These are phyloP conservation scores for Isoetes taiwanensis DNA, from an alignment of 75 land plant genomes.

Conservation along the genomic window DNA sequence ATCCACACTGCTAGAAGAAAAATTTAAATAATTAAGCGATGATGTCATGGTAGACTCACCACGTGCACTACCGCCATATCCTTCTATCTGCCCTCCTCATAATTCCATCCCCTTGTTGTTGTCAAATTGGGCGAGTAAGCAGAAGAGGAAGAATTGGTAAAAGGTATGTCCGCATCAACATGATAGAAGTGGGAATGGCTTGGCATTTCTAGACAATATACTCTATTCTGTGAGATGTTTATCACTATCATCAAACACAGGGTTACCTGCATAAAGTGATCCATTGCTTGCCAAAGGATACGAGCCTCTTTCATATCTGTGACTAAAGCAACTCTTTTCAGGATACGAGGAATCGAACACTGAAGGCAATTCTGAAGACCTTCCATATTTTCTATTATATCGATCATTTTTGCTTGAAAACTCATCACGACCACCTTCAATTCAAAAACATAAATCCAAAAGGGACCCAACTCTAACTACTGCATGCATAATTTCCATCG, in stretches of 20 bases:
- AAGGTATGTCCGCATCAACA: slow-evolving; percentile 11
- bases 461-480: no score
- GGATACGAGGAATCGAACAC: slow-evolving; percentile 5
- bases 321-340: slow-evolving; percentile 2
- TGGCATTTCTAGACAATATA: background rate
- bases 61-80: slow-evolving; percentile 16
- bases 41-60: background rate
- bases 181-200: slow-evolving; percentile 2
- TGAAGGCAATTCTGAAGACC: slow-evolving; percentile 5
- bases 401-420: slow-evolving; percentile 18
- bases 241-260: slow-evolving; percentile 5
- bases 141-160: slow-evolving; percentile 8
- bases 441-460: background rate
- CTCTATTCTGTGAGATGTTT: slow-evolving; percentile 3
- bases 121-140: slow-evolving; percentile 14
- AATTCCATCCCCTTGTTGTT: slow-evolving; percentile 16
- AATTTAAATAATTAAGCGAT: slow-evolving; percentile 4
- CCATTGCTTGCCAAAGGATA: slow-evolving; percentile 2
- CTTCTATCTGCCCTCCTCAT: slow-evolving; percentile 23
- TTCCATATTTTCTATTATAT: slow-evolving; percentile 3
- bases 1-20: slow-evolving; percentile 10
- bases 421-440: slow-evolving; percentile 14
- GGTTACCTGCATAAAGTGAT: slow-evolving; percentile 7
- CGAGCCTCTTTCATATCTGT: slow-evolving; percentile 9
- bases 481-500: no score